Conservation (phyloP, 192 early-diverging fungal species). For the Coemansia sp. region DNA sequence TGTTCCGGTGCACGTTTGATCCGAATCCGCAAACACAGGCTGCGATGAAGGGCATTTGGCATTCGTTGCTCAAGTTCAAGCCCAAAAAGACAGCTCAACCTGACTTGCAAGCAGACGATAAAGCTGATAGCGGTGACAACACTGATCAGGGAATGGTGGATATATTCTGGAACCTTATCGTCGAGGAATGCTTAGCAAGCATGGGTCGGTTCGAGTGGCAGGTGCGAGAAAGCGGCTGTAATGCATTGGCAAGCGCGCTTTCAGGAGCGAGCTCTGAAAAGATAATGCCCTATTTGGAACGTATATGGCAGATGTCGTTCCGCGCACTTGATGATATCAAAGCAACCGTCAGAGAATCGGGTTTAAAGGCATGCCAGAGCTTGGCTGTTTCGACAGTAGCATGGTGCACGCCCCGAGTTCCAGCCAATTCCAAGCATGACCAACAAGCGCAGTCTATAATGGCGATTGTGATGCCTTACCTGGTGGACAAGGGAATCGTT, state of each 20-base stretch:
- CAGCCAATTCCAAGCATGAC: conserved; percentile 45
- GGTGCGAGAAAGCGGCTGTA: conserved; percentile 77
- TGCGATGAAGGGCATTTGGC: conserved; percentile 93
- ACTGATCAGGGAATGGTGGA: conserved; percentile 22
- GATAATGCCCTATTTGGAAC: conserved; percentile 66
- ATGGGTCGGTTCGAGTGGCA: conserved; percentile 85
- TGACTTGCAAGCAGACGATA: neutral
- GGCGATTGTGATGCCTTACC: conserved; percentile 84
- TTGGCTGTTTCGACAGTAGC: conserved; percentile 80
- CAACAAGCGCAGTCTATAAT: conserved; percentile 68
- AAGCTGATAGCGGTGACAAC: neutral
- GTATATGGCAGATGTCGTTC: conserved; percentile 90
- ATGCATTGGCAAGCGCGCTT: conserved; percentile 34
- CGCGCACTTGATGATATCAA: conserved; percentile 92
- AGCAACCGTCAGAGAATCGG: conserved; percentile 83
- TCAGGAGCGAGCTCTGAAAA: conserved; percentile 23
- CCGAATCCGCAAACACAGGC: conserved; percentile 84
- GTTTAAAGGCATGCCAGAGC: conserved; percentile 76
- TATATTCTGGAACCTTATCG: conserved; percentile 64
- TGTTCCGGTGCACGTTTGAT: conserved; percentile 91
- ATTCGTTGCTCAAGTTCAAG: conserved; percentile 54
- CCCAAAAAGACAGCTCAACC: neutral
- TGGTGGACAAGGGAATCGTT: conserved; percentile 72
- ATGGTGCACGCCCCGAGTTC: conserved; percentile 66
- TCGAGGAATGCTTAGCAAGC: conserved; percentile 75